Percentiles rank a stretch among this genome's conserved stretches.
Conservation (phyloP, 2,329 filamentous ascomycete species). For the Neobulgaria alba region DNA sequence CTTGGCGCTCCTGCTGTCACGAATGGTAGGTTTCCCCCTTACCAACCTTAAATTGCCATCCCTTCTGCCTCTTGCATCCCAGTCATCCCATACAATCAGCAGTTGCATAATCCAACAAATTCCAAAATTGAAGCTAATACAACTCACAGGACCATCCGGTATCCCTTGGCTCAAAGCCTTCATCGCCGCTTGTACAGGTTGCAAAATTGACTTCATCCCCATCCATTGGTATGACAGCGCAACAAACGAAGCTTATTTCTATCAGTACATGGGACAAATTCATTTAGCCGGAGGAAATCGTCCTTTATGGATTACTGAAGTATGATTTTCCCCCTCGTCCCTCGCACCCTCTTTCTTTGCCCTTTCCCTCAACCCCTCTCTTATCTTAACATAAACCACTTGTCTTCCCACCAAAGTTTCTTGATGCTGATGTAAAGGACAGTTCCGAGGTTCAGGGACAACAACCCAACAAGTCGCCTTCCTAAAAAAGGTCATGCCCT, state of each 20-base stretch:
- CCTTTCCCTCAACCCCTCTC: too few species aligned
- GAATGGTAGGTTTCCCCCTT: constrained; percentile 25
- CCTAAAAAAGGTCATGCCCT: constrained; percentile 34
- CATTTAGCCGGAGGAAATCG: constrained; percentile 1
- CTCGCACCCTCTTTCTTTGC: too few species aligned
- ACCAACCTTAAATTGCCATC: neutral
- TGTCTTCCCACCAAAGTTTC: neutral
- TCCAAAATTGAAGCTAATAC: too few species aligned
- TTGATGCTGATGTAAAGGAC: neutral
- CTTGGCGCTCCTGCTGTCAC: constrained; percentile 37
- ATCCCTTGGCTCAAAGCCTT: constrained; percentile 34
- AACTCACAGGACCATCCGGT: constrained; percentile 27
- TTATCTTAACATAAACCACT: too few species aligned
- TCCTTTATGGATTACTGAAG: constrained; percentile 16
- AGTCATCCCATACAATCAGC: too few species aligned
- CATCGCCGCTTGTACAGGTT: constrained; percentile 31
- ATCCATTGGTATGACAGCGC: constrained; percentile 32
- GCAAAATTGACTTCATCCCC: constrained; percentile 35
- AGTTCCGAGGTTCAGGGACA: constrained; percentile 31
- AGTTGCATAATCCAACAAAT: too few species aligned
- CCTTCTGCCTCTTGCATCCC: neutral
- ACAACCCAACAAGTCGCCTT: constrained; percentile 30
- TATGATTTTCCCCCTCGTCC: constrained; percentile 21
- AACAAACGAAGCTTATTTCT: constrained; percentile 31
- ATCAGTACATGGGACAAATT: constrained; percentile 32